Evolutionary conservation across 257 asterid genomes (phyloP).

Genomic region (Coffea canephora): DNA sequence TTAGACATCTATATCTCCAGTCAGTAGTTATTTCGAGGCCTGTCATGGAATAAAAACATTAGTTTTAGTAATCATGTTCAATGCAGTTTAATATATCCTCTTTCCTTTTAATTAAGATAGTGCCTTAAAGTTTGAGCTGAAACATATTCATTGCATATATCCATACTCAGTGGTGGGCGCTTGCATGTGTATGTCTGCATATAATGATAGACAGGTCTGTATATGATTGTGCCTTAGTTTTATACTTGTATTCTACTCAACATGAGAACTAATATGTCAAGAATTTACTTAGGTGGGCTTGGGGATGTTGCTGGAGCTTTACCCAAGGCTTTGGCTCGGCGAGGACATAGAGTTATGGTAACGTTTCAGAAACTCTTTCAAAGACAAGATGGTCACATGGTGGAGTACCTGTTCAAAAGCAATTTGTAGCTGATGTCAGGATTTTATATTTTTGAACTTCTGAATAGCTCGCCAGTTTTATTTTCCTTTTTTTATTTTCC

Average conservation of each 20-base stretch:
- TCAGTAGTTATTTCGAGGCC: background rate
- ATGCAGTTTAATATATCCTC: background rate
- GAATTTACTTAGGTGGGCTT: conserved; percentile 74
- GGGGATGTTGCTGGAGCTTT: conserved; percentile 99
- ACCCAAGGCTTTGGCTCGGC: conserved; percentile 98
- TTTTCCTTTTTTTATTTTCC: too few species aligned
- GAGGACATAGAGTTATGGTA: conserved; percentile 99
- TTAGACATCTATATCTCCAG: background rate
- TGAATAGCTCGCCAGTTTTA: background rate
- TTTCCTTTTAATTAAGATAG: background rate
- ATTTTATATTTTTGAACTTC: background rate
- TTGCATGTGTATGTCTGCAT: background rate
- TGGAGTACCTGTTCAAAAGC: background rate
- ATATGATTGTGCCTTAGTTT: background rate
- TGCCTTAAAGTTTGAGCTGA: background rate
- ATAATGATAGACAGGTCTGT: background rate
- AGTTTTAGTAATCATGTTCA: background rate
- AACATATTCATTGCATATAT: background rate
- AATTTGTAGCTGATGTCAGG: background rate
- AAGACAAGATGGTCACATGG: conserved; percentile 3
- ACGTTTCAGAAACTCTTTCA: conserved; percentile 11
- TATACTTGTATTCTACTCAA: background rate
- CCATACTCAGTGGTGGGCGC: background rate
- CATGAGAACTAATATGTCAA: conserved; percentile 5
- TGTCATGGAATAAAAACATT: background rate